A percentile compares a stretch with the other conserved stretches of the same genome.
Evolutionary conservation across 2,329 filamentous ascomycete genomes (phyloP).

Genomic region (Penicillium sp.): DNA sequence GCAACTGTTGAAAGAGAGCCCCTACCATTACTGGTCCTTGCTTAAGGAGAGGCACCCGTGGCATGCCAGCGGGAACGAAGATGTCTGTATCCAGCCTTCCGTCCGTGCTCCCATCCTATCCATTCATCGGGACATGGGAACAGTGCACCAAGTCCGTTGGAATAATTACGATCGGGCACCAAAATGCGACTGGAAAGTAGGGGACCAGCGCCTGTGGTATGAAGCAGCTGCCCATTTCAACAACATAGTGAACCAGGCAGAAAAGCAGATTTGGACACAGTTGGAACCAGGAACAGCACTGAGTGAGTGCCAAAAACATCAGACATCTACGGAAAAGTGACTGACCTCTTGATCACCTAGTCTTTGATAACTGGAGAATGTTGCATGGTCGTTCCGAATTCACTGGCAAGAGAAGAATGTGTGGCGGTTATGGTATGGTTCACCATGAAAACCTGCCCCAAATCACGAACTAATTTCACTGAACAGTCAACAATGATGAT

Average conservation of each 20-base stretch:
- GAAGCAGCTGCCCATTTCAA: conserved; percentile 72
- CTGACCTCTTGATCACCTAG: conserved; percentile 41
- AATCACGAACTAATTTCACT: conserved; percentile 5
- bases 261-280: conserved; percentile 75
- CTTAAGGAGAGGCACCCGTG: conserved; percentile 60
- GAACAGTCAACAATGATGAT: conserved; percentile 71
- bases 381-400: conserved; percentile 83
- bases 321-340: no score
- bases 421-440: conserved; percentile 74
- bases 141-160: conserved; percentile 72
- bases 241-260: conserved; percentile 61
- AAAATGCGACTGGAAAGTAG: conserved; percentile 54
- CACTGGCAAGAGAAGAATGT: conserved; percentile 79
- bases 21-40: conserved; percentile 58
- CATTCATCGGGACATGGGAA: conserved; percentile 46
- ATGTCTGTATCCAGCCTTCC: conserved; percentile 74
- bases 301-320: no score
- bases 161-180: conserved; percentile 86
- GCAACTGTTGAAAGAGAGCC: conserved; percentile 56
- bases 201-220: conserved; percentile 67
- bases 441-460: background rate
- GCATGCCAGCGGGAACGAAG: conserved; percentile 84
- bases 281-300: conserved; percentile 73
- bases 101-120: conserved; percentile 69
- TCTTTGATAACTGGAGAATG: conserved; percentile 96